Evolutionary conservation across 108 stramenopile genomes (phyloP).

Genomic region (Cyclotella baltica): DNA sequence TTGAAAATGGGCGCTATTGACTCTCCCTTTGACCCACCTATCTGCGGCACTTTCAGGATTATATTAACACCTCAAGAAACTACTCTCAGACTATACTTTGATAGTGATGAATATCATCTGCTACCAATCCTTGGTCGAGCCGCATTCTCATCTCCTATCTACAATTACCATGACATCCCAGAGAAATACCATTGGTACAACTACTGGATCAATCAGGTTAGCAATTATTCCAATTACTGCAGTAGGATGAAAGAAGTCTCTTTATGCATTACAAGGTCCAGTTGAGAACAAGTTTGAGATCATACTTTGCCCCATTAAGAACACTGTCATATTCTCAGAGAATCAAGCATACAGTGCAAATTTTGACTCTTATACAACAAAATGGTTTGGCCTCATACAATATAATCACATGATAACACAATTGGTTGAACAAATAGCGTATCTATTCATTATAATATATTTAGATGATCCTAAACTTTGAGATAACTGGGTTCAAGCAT

Average conservation of each 20-base stretch:
- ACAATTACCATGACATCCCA: neutral
- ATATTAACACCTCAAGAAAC: too few relatives aligned
- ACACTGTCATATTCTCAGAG: neutral
- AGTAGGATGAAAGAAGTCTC: neutral
- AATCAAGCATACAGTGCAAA: neutral
- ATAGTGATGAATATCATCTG: too few relatives aligned
- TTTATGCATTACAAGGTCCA: neutral
- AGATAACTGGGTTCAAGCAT: neutral
- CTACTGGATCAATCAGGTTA: neutral
- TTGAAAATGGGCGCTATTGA: too few relatives aligned
- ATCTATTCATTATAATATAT: neutral
- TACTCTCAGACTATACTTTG: too few relatives aligned
- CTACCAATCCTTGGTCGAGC: too few relatives aligned
- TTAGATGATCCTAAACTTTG: conserved; percentile 5
- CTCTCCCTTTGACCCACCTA: too few relatives aligned
- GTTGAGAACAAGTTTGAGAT: neutral
- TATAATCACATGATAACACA: neutral
- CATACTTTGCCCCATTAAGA: neutral
- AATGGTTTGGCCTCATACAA: too few relatives aligned
- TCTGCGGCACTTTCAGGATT: too few relatives aligned
- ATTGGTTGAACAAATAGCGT: neutral
- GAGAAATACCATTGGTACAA: neutral
- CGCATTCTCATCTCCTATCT: conserved; percentile 1
- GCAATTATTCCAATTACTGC: conserved; percentile 8
- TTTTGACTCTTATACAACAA: neutral